Evolutionary conservation across 164 flowering plant genomes (phyloP), one percentile per base, ranked within the genome.

Genomic region (Annona cherimola): DNA sequence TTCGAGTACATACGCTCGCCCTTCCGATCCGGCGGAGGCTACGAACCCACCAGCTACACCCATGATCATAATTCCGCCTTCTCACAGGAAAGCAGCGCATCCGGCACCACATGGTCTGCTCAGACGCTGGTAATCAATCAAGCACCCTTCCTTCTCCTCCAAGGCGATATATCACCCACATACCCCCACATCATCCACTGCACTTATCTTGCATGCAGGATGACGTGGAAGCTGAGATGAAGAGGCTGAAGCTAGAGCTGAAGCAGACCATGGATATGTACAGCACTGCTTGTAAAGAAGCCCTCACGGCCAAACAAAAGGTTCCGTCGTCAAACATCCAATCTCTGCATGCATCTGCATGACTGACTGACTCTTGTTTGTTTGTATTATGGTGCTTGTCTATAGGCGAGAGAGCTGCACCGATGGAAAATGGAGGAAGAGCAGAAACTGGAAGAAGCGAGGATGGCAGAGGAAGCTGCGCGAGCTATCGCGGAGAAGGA

Each of bases 371-470:
- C 7, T 45, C 50, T 45, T 3, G 50, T n/a, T n/a, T n/a, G n/a
- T n/a, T n/a, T n/a, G n/a, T 61, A 5, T 18, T n/a, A 26, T 63
- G 70, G 26, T 63, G 70, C 26, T 72, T 45, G 16, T 61, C 7
- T 6, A 20, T 68, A 90, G 98, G 94, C 98, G n/a, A 75, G 43
- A 70, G 97, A 94, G 68, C 90, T 94, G 59, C 90, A 86, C 20
- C 88, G 76, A 5, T 92, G 96, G 98, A 92, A 92, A 79, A 4
- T 86, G 68, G 92, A 94, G 79, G 97, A 94, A 76, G 81, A 85
- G 64, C 85, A 80, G 54, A 87, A 70, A 77, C 67, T 90, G 26
- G 94, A 86, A 69, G 91, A 86, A 71, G 91, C 89, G 45, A 75
- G 83, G 68, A 16, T 80, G 54, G 86, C 89, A 8, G 90, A 89